These are phyloP conservation scores for Salix arbutifolia DNA, from an alignment of 345 rosid species.

Conservation along the genomic window DNA sequence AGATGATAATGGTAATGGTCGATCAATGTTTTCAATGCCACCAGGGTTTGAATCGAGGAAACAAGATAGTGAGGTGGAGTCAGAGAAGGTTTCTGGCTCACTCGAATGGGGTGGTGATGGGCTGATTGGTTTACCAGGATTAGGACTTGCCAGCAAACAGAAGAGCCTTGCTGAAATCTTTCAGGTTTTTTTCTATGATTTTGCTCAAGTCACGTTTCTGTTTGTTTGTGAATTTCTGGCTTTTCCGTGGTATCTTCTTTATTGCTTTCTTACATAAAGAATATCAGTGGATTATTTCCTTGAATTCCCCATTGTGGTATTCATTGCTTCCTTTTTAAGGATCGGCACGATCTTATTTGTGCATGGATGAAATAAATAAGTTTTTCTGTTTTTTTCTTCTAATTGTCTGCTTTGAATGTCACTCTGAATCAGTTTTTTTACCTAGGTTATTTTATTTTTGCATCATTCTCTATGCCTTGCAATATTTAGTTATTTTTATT, in stretches of 20 bases:
- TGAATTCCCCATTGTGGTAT: constrained; percentile 6
- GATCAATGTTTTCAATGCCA: constrained; percentile 63
- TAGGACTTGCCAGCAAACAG: constrained; percentile 65
- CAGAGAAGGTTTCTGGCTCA: constrained; percentile 39
- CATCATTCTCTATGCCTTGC: neutral
- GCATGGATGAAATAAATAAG: constrained; percentile 4
- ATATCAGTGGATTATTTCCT: neutral
- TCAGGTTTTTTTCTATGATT: constrained; percentile 51
- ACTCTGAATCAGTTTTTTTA: neutral
- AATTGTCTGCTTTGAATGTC: neutral
- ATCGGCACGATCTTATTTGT: neutral
- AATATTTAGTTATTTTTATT: neutral
- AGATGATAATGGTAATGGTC: constrained; percentile 41
- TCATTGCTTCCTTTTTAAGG: neutral
- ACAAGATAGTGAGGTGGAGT: constrained; percentile 44
- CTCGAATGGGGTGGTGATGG: constrained; percentile 80
- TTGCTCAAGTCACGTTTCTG: neutral
- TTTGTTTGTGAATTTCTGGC: constrained; percentile 1
- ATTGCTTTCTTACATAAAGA: neutral
- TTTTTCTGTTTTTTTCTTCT: neutral
- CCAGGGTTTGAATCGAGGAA: constrained; percentile 74
- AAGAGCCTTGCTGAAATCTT: constrained; percentile 72
- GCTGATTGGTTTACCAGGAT: constrained; percentile 64
- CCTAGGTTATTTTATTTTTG: neutral
- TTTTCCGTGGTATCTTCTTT: neutral